Percentiles rank a stretch among this genome's conserved stretches.
These are phyloP conservation scores for Pseudomassariella vexata DNA, from an alignment of 2,329 filamentous ascomycete species.

Conservation along the genomic window DNA sequence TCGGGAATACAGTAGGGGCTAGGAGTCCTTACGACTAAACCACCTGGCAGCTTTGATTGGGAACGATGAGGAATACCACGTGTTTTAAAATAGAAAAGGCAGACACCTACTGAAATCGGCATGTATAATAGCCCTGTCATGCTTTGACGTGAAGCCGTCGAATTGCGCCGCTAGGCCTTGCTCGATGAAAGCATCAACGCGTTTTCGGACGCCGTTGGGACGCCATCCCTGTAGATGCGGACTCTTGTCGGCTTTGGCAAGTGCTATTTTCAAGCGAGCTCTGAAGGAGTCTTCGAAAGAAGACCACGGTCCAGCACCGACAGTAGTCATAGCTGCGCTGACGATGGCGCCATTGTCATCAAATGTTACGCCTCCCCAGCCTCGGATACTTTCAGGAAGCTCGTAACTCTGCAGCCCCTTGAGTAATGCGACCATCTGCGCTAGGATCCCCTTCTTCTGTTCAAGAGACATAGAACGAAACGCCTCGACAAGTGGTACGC, in stretches of 20 bases:
- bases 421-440: conserved; percentile 16
- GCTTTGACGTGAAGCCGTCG: too few species aligned
- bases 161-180: too few species aligned
- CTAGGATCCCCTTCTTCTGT: conserved; percentile 10
- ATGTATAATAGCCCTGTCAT: conserved; percentile 16
- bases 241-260: conserved; percentile 7
- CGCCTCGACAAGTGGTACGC: conserved; percentile 13
- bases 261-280: conserved; percentile 1
- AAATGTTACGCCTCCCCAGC: conserved; percentile 16
- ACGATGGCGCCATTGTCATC: conserved; percentile 10
- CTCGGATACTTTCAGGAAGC: conserved; percentile 11
- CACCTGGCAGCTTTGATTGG: too few species aligned
- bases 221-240: conserved; percentile 7
- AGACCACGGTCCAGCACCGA: conserved; percentile 6
- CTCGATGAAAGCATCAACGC: conserved; percentile 6
- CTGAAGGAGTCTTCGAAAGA: conserved; percentile 6
- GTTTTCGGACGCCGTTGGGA: conserved; percentile 1
- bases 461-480: conserved; percentile 9
- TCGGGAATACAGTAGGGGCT: too few species aligned
- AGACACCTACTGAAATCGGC: conserved; percentile 19
- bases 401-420: conserved; percentile 10
- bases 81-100: too few species aligned
- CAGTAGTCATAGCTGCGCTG: conserved; percentile 9
- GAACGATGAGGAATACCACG: neutral
- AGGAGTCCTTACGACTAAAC: too few species aligned